A percentile compares a stretch with the other conserved stretches of the same genome.
Conservation (phyloP, 345 rosid genomes). For the Arabis alpina region DNA sequence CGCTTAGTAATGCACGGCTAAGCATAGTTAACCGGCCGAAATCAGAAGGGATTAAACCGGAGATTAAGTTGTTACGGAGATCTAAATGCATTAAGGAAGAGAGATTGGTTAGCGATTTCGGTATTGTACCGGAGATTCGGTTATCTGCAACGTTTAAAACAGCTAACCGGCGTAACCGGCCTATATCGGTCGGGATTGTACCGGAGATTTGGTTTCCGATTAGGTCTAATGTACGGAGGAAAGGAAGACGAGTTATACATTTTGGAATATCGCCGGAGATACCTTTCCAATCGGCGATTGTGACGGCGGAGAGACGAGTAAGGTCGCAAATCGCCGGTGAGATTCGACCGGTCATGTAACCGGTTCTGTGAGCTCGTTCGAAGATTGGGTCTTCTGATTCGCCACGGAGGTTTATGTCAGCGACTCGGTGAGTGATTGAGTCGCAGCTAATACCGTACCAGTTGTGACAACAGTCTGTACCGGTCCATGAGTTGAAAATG, state of each 20-base stretch:
- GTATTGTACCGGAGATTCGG: constrained; percentile 66
- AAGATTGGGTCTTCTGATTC: constrained; percentile 89
- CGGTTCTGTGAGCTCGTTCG: constrained; percentile 61
- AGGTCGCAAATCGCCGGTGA: constrained; percentile 67
- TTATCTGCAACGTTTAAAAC: constrained; percentile 86
- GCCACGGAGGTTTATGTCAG: constrained; percentile 90
- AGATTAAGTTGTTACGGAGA: constrained; percentile 64
- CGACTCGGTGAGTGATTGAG: constrained; percentile 60
- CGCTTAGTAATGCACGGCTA: constrained; percentile 74
- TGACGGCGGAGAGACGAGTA: constrained; percentile 64
- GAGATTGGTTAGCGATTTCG: constrained; percentile 59
- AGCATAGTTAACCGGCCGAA: constrained; percentile 69
- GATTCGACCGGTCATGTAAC: constrained; percentile 80
- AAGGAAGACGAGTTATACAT: constrained; percentile 65
- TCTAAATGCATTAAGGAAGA: constrained; percentile 86
- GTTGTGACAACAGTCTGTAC: constrained; percentile 79
- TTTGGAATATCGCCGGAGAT: constrained; percentile 77
- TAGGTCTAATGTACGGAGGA: constrained; percentile 70
- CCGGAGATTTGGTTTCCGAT: constrained; percentile 80
- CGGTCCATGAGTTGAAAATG: constrained; percentile 83
- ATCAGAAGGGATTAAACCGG: constrained; percentile 60
- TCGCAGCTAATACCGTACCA: constrained; percentile 96
- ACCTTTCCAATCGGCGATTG: constrained; percentile 91
- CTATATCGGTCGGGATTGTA: constrained; percentile 59
- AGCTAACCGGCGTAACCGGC: constrained; percentile 61